Conservation (phyloP, 169 alveolate genomes). For the Cyclospora cayetanensis region DNA sequence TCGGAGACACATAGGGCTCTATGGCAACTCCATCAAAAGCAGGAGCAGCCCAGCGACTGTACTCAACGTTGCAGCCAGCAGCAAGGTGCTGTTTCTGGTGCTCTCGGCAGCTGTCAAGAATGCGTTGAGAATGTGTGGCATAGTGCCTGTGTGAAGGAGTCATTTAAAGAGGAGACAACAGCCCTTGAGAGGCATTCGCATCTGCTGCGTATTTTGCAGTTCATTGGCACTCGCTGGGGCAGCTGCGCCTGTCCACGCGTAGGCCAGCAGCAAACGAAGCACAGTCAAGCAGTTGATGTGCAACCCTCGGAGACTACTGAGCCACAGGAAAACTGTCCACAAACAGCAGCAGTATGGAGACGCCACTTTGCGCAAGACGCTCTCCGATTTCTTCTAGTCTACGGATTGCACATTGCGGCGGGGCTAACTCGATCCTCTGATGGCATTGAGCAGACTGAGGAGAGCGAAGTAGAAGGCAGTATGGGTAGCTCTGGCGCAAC, state of each 20-base stretch:
- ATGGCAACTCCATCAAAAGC: neutral
- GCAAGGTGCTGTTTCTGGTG: neutral
- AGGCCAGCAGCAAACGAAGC: neutral
- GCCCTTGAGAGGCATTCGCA: slow-evolving; percentile 49
- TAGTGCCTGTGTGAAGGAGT: neutral
- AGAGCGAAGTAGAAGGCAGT: neutral
- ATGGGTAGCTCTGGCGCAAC: neutral
- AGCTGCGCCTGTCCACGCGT: neutral
- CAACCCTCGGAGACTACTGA: neutral
- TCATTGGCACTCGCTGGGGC: slow-evolving; percentile 36
- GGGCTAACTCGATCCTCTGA: slow-evolving; percentile 4
- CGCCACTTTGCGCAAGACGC: slow-evolving; percentile 29
- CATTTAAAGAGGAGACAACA: neutral
- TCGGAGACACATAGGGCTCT: slow-evolving; percentile 52
- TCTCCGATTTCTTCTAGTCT: slow-evolving; percentile 34
- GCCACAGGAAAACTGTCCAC: too few species aligned
- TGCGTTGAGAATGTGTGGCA: slow-evolving; percentile 2
- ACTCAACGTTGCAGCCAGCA: neutral
- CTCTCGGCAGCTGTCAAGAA: neutral
- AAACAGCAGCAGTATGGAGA: neutral
- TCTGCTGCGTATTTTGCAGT: slow-evolving; percentile 28
- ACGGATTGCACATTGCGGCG: slow-evolving; percentile 17
- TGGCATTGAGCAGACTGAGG: neutral
- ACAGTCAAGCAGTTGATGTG: neutral
- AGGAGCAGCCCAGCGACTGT: neutral